Conservation (phyloP, 345 rosid genomes). For the Kandelia obovata region DNA sequence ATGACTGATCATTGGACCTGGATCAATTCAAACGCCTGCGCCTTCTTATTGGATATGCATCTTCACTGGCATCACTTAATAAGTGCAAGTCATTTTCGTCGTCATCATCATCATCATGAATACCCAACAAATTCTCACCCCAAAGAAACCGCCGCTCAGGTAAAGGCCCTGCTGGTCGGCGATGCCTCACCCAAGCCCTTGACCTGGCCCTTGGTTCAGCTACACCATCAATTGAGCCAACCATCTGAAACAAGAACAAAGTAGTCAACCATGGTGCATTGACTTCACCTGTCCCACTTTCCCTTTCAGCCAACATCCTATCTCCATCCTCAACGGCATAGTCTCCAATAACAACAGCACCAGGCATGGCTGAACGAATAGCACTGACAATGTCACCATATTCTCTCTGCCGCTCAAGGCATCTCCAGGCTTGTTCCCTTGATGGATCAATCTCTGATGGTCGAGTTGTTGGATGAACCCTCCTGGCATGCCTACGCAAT, state of each 20-base stretch:
- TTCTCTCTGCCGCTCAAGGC: slow-evolving; percentile 73
- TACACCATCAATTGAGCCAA: slow-evolving; percentile 55
- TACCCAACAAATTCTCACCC: slow-evolving; percentile 86
- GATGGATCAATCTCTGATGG: slow-evolving; percentile 87
- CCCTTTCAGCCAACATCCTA: slow-evolving; percentile 59
- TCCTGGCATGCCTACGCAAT: slow-evolving; percentile 81
- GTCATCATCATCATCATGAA: slow-evolving; percentile 54
- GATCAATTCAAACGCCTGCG: slow-evolving; percentile 63
- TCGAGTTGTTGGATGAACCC: slow-evolving; percentile 65
- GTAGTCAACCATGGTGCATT: slow-evolving; percentile 65
- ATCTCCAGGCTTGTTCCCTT: slow-evolving; percentile 82
- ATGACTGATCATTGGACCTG: slow-evolving; percentile 61
- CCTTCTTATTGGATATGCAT: slow-evolving; percentile 52
- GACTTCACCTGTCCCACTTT: slow-evolving; percentile 39
- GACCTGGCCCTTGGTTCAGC: slow-evolving; percentile 62
- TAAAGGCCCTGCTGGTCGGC: slow-evolving; percentile 44
- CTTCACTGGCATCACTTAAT: slow-evolving; percentile 49
- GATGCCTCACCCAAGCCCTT: slow-evolving; percentile 73
- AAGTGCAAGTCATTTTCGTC: slow-evolving; percentile 45
- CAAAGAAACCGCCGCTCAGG: slow-evolving; percentile 75
- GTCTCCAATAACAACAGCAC: slow-evolving; percentile 91
- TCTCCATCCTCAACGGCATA: slow-evolving; percentile 87
- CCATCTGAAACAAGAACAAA: slow-evolving; percentile 77
- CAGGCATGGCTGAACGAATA: slow-evolving; percentile 80
- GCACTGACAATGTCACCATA: slow-evolving; percentile 84